Conservation (phyloP, 129 eudicot species). For the Artemisia tridentata region DNA sequence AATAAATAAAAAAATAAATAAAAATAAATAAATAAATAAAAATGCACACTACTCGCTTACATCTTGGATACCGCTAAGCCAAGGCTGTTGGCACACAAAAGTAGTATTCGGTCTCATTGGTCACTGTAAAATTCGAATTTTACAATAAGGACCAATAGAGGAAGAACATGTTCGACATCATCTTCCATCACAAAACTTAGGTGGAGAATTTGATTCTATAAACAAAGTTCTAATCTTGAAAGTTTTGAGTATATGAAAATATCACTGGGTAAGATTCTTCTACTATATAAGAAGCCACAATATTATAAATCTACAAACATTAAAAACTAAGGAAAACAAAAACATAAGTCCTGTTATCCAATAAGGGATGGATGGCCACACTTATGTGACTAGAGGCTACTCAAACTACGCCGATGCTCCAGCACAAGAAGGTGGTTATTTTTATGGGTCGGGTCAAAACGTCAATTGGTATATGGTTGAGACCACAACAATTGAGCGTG, state of each 20-base stretch:
- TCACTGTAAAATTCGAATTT: constrained; percentile 20
- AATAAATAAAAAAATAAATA: no score
- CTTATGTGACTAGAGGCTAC: constrained; percentile 17
- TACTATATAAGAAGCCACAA: constrained; percentile 26
- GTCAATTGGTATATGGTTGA: constrained; percentile 27
- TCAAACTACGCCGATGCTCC: constrained; percentile 21
- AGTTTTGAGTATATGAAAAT: constrained; percentile 2
- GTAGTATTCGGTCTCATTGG: neutral
- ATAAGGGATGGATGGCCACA: constrained; percentile 23
- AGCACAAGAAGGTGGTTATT: constrained; percentile 15
- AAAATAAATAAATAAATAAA: no score
- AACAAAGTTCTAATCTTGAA: constrained; percentile 7
- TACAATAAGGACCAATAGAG: constrained; percentile 10
- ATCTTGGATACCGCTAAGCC: neutral
- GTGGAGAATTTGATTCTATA: constrained; percentile 41
- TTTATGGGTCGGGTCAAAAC: constrained; percentile 11
- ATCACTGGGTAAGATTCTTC: constrained; percentile 15
- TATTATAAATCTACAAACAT: neutral
- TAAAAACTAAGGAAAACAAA: neutral
- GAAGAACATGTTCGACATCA: constrained; percentile 35
- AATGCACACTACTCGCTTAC: neutral
- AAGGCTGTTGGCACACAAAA: no score
- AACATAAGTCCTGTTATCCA: neutral
- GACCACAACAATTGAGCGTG: constrained; percentile 29
- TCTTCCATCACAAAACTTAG: constrained; percentile 19